phyloP scores from a whole-genome alignment of 805 yeast genomes.

The Kodamaea hsintzibuensis region DNA sequence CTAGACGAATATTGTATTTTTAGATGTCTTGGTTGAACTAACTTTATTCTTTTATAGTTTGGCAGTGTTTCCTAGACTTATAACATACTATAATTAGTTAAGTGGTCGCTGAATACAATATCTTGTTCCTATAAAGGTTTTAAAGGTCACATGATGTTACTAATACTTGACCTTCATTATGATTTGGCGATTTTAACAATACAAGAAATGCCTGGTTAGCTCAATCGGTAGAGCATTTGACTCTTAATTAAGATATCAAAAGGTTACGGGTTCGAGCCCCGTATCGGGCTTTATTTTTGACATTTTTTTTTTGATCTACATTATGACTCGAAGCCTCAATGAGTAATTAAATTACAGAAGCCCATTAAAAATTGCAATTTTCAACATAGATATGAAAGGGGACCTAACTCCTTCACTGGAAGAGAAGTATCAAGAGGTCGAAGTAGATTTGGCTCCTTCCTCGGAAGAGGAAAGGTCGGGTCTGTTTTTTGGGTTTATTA shows the following conservation, averaged over 20 bases:
- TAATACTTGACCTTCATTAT: no score
- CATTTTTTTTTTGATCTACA: background rate
- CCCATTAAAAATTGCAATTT: background rate
- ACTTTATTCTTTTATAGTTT: no score
- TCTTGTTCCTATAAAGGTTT: no score
- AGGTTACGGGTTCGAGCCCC: slow-evolving; percentile 21
- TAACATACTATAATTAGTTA: no score
- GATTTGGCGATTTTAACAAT: no score
- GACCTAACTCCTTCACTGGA: background rate
- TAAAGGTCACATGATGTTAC: no score
- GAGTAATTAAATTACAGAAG: background rate
- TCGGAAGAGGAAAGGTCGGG: background rate
- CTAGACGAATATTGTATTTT: no score
- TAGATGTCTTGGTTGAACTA: no score
- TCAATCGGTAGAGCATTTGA: slow-evolving; percentile 11
- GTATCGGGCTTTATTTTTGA: slow-evolving; percentile 15
- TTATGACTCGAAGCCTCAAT: background rate
- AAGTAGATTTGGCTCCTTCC: background rate
- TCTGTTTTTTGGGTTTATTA: background rate
- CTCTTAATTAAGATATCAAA: slow-evolving; percentile 16
- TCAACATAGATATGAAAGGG: background rate
- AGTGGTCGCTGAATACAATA: no score
- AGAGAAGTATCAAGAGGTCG: background rate
- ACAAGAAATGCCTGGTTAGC: slow-evolving; percentile 8
- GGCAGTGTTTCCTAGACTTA: no score